Evolutionary conservation across 2,329 filamentous ascomycete species (phyloP).

Genomic region (Scorias spongiosa): DNA sequence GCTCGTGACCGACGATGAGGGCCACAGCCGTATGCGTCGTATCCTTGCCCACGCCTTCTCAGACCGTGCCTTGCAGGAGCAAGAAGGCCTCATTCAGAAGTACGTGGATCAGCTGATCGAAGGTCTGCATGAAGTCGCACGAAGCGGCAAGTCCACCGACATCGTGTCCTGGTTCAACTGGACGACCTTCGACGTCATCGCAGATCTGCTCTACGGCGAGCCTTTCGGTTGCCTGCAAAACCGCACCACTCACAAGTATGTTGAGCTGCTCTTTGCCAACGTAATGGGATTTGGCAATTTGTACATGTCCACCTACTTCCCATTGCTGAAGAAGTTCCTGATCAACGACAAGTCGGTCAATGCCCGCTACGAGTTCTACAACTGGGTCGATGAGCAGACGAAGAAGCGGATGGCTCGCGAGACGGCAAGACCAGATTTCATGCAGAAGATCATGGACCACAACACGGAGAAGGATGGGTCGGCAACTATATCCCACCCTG

Average conservation of each 20-base stretch:
- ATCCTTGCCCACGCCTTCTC: slow-evolving; percentile 27
- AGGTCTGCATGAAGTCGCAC: slow-evolving; percentile 2
- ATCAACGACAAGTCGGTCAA: slow-evolving; percentile 8
- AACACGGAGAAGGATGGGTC: slow-evolving; percentile 11
- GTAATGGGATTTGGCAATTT: slow-evolving; percentile 14
- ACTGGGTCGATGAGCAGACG: slow-evolving; percentile 12
- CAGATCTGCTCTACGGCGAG: slow-evolving; percentile 20
- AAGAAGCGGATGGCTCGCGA: slow-evolving; percentile 15
- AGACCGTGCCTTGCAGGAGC: slow-evolving; percentile 24
- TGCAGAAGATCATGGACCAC: slow-evolving; percentile 7
- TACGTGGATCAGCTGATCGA: slow-evolving; percentile 28
- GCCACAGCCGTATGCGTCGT: slow-evolving; percentile 25
- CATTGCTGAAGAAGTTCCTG: slow-evolving; percentile 8
- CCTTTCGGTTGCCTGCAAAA: slow-evolving; percentile 18
- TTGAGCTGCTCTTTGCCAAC: slow-evolving; percentile 12
- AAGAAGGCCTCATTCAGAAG: slow-evolving; percentile 24
- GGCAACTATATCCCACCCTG: slow-evolving; percentile 13
- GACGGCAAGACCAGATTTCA: slow-evolving; percentile 13
- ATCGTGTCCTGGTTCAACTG: slow-evolving; percentile 17
- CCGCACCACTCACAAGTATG: slow-evolving; percentile 16
- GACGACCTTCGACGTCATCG: slow-evolving; percentile 17
- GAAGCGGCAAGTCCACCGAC: slow-evolving; percentile 13
- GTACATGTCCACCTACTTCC: slow-evolving; percentile 14
- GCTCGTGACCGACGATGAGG: slow-evolving; percentile 17
- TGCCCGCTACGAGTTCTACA: slow-evolving; percentile 10